Evolutionary conservation across 2,329 filamentous ascomycete genomes (phyloP).

Genomic region (Monosporascus sp.): DNA sequence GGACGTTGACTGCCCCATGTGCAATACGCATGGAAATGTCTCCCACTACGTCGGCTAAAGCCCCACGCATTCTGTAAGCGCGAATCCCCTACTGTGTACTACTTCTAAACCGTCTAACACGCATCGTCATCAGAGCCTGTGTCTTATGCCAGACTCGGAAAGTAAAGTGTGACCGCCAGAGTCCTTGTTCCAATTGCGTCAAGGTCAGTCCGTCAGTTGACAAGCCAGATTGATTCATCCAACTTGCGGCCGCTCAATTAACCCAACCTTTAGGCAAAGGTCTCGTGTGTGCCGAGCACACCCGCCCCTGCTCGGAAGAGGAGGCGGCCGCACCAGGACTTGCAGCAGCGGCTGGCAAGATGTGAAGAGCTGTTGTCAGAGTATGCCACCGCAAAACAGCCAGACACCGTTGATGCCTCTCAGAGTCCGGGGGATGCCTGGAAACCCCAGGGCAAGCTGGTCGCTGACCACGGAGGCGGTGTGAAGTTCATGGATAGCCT

Average conservation of each 20-base stretch:
- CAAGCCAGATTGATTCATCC: not conserved
- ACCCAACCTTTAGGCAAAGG: conserved; percentile 43
- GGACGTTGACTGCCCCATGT: not conserved
- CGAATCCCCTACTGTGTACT: not conserved
- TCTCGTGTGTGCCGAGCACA: conserved; percentile 55
- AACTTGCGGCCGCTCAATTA: not conserved
- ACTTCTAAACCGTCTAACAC: not conserved
- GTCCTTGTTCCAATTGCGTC: conserved; percentile 55
- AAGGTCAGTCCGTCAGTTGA: conserved; percentile 39
- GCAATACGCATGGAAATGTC: conserved; percentile 11
- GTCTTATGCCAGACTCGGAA: conserved; percentile 58
- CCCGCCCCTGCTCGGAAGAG: conserved; percentile 57
- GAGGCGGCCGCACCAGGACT: conserved; percentile 54
- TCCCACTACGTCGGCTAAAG: conserved; percentile 21
- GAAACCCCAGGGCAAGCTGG: conserved; percentile 47
- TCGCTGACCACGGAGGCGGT: conserved; percentile 47
- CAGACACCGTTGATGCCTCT: conserved; percentile 16
- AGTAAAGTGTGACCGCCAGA: conserved; percentile 57
- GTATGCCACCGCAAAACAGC: conserved; percentile 40
- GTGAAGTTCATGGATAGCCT: conserved; percentile 55
- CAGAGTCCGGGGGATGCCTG: conserved; percentile 32
- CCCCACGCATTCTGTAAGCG: conserved; percentile 21
- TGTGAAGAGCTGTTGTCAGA: conserved; percentile 56
- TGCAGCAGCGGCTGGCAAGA: conserved; percentile 55
- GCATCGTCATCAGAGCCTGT: conserved; percentile 33